phyloP scores from a whole-genome alignment of 768 basidiomycete species.

The Cyclocybe cylindracea region DNA sequence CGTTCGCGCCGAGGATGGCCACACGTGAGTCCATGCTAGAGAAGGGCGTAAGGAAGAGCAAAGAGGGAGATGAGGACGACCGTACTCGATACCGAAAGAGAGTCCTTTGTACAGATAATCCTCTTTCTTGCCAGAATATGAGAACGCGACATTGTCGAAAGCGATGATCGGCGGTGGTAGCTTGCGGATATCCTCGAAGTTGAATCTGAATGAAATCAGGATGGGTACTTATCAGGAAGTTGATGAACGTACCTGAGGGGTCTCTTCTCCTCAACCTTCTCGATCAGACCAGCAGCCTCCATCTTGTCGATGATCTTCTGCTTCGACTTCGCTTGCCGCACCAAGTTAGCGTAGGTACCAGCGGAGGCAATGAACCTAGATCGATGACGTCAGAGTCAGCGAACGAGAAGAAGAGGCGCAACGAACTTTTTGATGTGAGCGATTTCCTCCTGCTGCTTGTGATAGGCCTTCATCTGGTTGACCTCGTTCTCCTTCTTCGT shows the following conservation, averaged over 20 bases:
- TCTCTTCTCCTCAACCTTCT: constrained; percentile 79
- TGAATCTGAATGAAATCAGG: constrained; percentile 52
- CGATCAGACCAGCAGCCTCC: constrained; percentile 97
- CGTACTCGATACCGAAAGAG: constrained; percentile 96
- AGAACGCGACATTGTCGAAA: constrained; percentile 92
- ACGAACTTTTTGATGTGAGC: constrained; percentile 94
- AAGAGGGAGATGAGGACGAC: constrained; percentile 1
- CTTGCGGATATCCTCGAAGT: constrained; percentile 93
- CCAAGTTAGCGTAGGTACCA: constrained; percentile 98
- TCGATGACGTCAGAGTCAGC: constrained; percentile 7
- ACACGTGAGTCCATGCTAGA: constrained; percentile 89
- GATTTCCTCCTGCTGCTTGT: constrained; percentile 98
- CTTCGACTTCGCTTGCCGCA: constrained; percentile 98
- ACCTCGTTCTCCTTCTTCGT: constrained; percentile 97
- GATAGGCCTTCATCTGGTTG: constrained; percentile 99
- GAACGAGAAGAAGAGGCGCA: not conserved
- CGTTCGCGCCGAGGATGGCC: constrained; percentile 94
- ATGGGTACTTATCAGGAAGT: not conserved
- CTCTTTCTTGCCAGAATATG: constrained; percentile 87
- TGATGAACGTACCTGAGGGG: constrained; percentile 50
- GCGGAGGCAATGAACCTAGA: constrained; percentile 95
- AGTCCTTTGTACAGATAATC: constrained; percentile 88
- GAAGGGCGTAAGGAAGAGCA: constrained; percentile 28
- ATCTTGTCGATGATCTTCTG: constrained; percentile 99
- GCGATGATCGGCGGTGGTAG: constrained; percentile 98